phyloP scores from a whole-genome alignment of 768 basidiomycete genomes.

The Calocera viscosa region DNA sequence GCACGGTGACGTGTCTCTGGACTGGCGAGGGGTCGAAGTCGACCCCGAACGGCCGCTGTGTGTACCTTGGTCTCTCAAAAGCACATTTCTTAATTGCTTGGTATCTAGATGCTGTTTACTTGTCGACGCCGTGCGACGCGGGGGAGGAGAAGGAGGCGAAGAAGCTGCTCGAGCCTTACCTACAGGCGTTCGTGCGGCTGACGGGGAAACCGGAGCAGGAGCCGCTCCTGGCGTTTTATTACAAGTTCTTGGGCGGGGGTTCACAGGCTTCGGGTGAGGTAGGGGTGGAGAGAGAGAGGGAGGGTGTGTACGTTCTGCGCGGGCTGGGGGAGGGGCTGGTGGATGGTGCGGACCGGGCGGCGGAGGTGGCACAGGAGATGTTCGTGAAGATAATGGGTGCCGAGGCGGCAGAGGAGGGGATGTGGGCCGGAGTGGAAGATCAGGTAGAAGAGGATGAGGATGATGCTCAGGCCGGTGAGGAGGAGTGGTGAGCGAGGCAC shows the following conservation, averaged over 20 bases:
- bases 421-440: background rate
- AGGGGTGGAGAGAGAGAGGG: background rate
- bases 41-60: constrained; percentile 61
- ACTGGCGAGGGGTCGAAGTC: constrained; percentile 64
- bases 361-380: constrained; percentile 3
- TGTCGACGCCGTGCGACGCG: background rate
- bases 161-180: background rate
- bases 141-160: background rate
- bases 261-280: background rate
- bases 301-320: background rate
- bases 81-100: background rate
- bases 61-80: constrained; percentile 21
- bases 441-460: background rate
- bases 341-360: background rate
- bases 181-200: background rate
- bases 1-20: constrained; percentile 50
- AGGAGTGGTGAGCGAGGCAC: background rate
- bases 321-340: background rate
- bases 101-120: constrained; percentile 9
- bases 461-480: background rate
- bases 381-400: background rate
- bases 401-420: background rate
- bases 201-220: constrained; percentile 2
- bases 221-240: background rate
- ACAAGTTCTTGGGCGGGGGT: background rate